Evolutionary conservation across 306 rosid genomes (phyloP).

Genomic region (Comarum palustre): DNA sequence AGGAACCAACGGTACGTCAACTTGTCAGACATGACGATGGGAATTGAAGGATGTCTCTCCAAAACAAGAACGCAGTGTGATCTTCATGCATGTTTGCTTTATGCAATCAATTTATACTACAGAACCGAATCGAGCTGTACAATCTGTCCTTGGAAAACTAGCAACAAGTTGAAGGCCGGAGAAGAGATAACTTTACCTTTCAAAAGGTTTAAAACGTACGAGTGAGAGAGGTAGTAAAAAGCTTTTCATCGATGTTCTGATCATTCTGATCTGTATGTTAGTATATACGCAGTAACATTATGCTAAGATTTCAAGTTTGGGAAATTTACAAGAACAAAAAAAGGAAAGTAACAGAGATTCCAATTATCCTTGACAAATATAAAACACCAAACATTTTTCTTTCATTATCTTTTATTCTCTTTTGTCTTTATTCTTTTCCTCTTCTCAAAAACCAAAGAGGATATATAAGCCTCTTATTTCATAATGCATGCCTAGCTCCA

Average conservation of each 20-base stretch:
- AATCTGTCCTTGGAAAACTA: background rate
- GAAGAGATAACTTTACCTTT: background rate
- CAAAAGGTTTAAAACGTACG: background rate
- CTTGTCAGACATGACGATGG: conserved; percentile 1
- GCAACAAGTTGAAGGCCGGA: background rate
- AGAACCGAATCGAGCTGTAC: background rate
- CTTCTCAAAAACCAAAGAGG: no score
- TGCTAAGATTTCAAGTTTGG: background rate
- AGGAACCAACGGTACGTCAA: background rate
- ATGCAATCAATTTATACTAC: background rate
- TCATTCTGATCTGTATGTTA: background rate
- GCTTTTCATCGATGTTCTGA: background rate
- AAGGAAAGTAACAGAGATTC: background rate
- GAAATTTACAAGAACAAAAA: background rate
- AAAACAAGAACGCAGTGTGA: conserved; percentile 6
- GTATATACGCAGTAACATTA: background rate
- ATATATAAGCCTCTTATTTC: background rate
- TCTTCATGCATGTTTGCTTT: conserved; percentile 15
- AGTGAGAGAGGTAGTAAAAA: background rate
- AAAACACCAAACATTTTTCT: no score
- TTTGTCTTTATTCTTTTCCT: no score
- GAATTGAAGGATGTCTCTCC: background rate
- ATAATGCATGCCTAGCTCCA: background rate
- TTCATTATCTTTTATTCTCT: no score
- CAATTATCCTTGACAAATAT: no score